These are phyloP conservation scores for Westerdykella ornata DNA, from an alignment of 2,329 filamentous ascomycete species.

Conservation along the genomic window DNA sequence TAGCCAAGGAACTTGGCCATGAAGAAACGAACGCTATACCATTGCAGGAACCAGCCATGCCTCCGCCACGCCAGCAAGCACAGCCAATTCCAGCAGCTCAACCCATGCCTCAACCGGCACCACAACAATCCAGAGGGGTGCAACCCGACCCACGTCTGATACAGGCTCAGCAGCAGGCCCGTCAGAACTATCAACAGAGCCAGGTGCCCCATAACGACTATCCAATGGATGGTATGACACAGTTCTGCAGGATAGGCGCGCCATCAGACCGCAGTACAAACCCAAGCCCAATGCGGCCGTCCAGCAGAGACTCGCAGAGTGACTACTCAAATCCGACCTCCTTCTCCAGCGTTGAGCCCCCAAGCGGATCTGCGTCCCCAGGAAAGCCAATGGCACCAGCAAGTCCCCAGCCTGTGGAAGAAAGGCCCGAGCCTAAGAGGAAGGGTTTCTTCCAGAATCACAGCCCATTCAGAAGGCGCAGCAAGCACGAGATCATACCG, in stretches of 20 bases:
- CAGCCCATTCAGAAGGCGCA: constrained; percentile 88
- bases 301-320: constrained; percentile 81
- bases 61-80: constrained; percentile 11
- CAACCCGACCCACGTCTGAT: constrained; percentile 33
- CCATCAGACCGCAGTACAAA: constrained; percentile 63
- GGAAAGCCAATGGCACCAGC: constrained; percentile 50
- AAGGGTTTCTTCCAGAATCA: constrained; percentile 91
- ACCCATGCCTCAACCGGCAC: not conserved
- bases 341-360: constrained; percentile 75
- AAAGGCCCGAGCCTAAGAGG: constrained; percentile 55
- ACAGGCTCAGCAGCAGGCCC: constrained; percentile 34
- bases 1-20: constrained; percentile 64
- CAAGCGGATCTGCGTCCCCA: constrained; percentile 67
- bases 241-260: constrained; percentile 78
- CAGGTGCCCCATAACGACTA: constrained; percentile 90
- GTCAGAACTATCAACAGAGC: constrained; percentile 38
- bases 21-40: constrained; percentile 27
- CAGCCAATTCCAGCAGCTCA: constrained; percentile 1
- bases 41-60: constrained; percentile 17
- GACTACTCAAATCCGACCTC: constrained; percentile 87
- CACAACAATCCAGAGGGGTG: constrained; percentile 13
- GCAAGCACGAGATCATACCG: constrained; percentile 60
- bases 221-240: constrained; percentile 92
- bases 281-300: constrained; percentile 63
- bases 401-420: constrained; percentile 21